phyloP scores from a whole-genome alignment of 371 early-diverging fungal genomes.

The Polyrhizophydium stewartii region DNA sequence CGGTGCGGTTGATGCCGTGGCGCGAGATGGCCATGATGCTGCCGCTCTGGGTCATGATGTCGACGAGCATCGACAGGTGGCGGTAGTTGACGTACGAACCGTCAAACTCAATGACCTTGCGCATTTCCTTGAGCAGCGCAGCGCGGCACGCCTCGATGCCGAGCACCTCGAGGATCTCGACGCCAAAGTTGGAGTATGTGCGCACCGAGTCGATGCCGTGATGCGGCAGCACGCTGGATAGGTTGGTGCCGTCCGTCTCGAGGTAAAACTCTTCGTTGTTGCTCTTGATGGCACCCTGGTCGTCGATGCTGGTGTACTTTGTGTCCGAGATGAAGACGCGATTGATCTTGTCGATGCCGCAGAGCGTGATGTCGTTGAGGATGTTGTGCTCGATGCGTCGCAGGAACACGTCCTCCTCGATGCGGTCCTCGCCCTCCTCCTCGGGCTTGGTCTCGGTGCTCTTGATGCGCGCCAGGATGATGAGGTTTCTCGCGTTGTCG shows the following conservation, averaged over 20 bases:
- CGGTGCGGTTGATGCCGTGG: slow-evolving; percentile 98
- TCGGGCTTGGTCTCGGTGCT: slow-evolving; percentile 48
- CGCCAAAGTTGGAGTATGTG: slow-evolving; percentile 89
- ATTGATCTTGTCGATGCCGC: slow-evolving; percentile 86
- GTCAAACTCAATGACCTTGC: slow-evolving; percentile 96
- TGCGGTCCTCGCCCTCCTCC: slow-evolving; percentile 55
- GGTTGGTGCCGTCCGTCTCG: slow-evolving; percentile 97
- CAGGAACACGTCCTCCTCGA: slow-evolving; percentile 88
- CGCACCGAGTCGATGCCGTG: slow-evolving; percentile 77
- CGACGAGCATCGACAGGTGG: slow-evolving; percentile 94
- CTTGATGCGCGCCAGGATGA: slow-evolving; percentile 86
- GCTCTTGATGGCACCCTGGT: slow-evolving; percentile 65
- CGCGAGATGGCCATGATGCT: slow-evolving; percentile 97
- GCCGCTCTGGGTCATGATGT: slow-evolving; percentile 98
- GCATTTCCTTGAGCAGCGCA: slow-evolving; percentile 89
- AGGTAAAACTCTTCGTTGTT: slow-evolving; percentile 77
- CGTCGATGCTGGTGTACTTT: slow-evolving; percentile 45
- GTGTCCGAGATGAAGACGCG: slow-evolving; percentile 90
- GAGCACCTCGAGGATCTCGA: slow-evolving; percentile 91
- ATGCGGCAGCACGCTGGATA: slow-evolving; percentile 83
- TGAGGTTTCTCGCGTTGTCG: slow-evolving; percentile 85
- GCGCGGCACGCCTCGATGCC: slow-evolving; percentile 98
- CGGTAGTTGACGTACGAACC: slow-evolving; percentile 99
- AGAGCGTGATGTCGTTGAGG: slow-evolving; percentile 79
- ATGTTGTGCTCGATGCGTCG: slow-evolving; percentile 79